phyloP scores from a whole-genome alignment of 2,329 filamentous ascomycete genomes.

The Colletotrichum coccodes region DNA sequence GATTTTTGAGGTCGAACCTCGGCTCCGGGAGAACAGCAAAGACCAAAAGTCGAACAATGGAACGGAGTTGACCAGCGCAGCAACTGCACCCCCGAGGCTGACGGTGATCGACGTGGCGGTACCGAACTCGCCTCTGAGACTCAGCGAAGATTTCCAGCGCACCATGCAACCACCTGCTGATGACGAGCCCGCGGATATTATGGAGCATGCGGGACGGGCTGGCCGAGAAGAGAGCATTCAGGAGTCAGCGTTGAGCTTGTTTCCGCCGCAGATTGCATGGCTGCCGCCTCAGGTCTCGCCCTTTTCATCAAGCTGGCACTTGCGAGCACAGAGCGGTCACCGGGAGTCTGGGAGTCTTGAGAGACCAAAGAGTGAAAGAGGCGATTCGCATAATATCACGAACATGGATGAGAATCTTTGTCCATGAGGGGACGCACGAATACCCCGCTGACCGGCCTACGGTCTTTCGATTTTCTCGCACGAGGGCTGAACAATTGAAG shows the following conservation, averaged over 20 bases:
- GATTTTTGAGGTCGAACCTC: background rate
- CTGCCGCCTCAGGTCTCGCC: background rate
- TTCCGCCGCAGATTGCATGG: background rate
- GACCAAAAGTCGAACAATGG: background rate
- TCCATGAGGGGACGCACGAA: too few species aligned
- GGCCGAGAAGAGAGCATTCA: background rate
- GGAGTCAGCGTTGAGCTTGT: background rate
- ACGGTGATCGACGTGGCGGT: background rate
- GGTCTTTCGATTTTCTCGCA: too few species aligned
- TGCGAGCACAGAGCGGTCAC: too few species aligned
- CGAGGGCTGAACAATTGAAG: too few species aligned
- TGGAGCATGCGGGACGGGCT: background rate
- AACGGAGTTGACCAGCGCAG: background rate
- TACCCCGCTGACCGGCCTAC: too few species aligned
- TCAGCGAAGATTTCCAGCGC: background rate
- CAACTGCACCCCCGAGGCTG: background rate
- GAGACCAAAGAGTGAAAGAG: too few species aligned
- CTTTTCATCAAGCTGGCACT: background rate
- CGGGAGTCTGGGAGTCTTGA: too few species aligned
- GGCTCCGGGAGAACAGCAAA: background rate
- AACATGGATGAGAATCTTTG: too few species aligned
- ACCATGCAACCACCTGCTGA: background rate
- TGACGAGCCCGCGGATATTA: background rate
- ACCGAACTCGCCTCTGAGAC: background rate
- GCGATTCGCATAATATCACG: too few species aligned